Base-by-base conservation (phyloP, 2,329 filamentous ascomycete genomes). In the Ophiostoma angusticollis region DNA sequence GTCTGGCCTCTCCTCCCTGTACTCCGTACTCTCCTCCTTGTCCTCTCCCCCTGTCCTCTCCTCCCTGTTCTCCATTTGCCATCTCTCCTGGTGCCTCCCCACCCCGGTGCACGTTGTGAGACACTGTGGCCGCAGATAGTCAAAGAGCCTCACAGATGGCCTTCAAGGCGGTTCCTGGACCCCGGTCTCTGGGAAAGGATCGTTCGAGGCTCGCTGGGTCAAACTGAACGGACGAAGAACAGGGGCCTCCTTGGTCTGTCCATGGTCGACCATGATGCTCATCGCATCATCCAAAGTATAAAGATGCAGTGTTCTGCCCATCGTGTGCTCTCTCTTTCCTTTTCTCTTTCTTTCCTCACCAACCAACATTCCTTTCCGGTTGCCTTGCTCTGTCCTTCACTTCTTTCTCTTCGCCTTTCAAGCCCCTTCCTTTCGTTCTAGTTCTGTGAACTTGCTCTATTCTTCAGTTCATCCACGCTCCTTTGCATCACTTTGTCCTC, bases 381-480 rank as follows among this genome's bases (percentile, higher is more conserved):
- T 28, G 35, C 21, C 12, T 29, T 34, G 28, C 18, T 33, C 14
- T n/a, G 21, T 42, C 25, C 27, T 42, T 41, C 37, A 33, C 37
- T 40, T 37, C 38, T 44, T 41, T 31, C 14, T 38, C 31, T 24
- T 40, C 37, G 9, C 17, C 24, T 31, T 27, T 32, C 6, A 21
- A 19, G 11, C 3, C 18, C 24, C 14, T 45, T 44, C 30, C 22
- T 31, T 45, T 40, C 38, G 23, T 43, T 43, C 32, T 42, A 41
- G 46, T 47, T 44, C 41, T 43, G 35, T 43, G 44, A 45, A 43
- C 41, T 41, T 31, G 32, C 37, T 37, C 35, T 37, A 38, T 30
- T 21, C 21, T 29, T 42, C 30, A 22, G 13, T 33, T 25, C 33
- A 13, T 17, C n/a, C 29, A 30, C 34, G 17, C 30, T 34, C 35